Conservation (phyloP, 225 moss, liverwort and hornwort species). For the Bryoerythrophyllum caledonicum region DNA sequence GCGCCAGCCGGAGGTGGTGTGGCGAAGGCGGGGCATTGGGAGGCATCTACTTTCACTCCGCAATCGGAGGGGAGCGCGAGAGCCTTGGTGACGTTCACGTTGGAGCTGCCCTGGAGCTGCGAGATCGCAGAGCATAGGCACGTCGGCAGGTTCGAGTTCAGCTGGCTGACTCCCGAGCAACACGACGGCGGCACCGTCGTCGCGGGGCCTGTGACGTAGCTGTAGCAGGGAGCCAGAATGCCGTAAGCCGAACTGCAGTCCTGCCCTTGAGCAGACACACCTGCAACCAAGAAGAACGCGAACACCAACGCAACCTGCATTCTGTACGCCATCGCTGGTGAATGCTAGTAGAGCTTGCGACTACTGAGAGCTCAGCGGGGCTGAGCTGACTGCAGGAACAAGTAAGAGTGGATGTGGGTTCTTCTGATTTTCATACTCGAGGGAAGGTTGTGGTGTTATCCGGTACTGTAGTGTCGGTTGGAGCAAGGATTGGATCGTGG, state of each 20-base stretch:
- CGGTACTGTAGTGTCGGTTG: slow-evolving; percentile 12
- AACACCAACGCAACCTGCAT: not conserved
- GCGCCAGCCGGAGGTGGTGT: not conserved
- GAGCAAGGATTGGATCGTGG: slow-evolving; percentile 9
- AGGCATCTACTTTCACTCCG: not conserved
- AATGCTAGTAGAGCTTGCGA: too few relatives aligned
- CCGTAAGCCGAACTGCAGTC: slow-evolving; percentile 27
- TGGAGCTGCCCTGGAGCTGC: slow-evolving; percentile 1
- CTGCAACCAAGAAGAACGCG: not conserved
- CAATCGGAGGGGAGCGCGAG: slow-evolving; percentile 22
- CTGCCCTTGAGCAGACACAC: slow-evolving; percentile 6
- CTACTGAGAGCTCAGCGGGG: not conserved
- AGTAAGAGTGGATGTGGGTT: not conserved
- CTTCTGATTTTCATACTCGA: not conserved
- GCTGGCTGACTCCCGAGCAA: not conserved
- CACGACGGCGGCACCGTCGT: not conserved
- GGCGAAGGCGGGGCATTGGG: slow-evolving; percentile 1
- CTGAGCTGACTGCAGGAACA: not conserved
- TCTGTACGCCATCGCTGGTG: slow-evolving; percentile 10
- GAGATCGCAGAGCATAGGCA: slow-evolving; percentile 31
- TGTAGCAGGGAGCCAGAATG: slow-evolving; percentile 23
- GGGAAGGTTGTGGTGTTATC: not conserved
- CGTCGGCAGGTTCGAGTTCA: slow-evolving; percentile 19
- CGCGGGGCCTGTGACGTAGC: slow-evolving; percentile 18
- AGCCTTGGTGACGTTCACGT: slow-evolving; percentile 31